phyloP scores from a whole-genome alignment of 2,329 filamentous ascomycete genomes.

The Plenodomus tracheiphilus region DNA sequence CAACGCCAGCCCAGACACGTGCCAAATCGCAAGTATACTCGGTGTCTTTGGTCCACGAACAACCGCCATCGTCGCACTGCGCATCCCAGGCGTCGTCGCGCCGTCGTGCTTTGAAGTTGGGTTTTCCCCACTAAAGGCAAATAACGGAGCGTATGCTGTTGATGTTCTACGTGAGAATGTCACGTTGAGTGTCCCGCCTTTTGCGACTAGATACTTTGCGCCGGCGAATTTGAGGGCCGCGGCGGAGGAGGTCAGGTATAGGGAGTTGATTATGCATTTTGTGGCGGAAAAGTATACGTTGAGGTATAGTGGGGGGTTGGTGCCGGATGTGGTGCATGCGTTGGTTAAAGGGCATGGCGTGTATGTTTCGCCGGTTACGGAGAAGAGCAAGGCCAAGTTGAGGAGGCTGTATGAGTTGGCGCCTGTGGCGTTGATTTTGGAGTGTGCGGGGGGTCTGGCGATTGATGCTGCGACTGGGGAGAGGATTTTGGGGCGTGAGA shows the following conservation, averaged over 20 bases:
- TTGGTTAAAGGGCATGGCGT: conserved; percentile 65
- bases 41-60: conserved; percentile 41
- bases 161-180: conserved; percentile 47
- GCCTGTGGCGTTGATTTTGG: conserved; percentile 63
- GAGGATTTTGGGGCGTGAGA: conserved; percentile 20
- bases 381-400: conserved; percentile 59
- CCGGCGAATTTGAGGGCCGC: conserved; percentile 65
- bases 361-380: conserved; percentile 62
- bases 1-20: conserved; percentile 15
- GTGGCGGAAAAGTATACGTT: conserved; percentile 61
- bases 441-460: conserved; percentile 62
- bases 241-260: conserved; percentile 55
- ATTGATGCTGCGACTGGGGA: conserved; percentile 51
- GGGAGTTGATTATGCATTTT: conserved; percentile 54
- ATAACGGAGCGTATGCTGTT: conserved; percentile 43
- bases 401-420: conserved; percentile 62
- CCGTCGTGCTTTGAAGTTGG: conserved; percentile 58
- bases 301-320: conserved; percentile 63
- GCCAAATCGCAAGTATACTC: conserved; percentile 39
- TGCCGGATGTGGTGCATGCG: conserved; percentile 64
- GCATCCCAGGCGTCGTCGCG: conserved; percentile 45
- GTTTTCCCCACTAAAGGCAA: conserved; percentile 26
- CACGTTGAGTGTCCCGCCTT: conserved; percentile 8
- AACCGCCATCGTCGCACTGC: conserved; percentile 57
- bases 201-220: conserved; percentile 62